Evolutionary conservation across 2,329 filamentous ascomycete genomes (phyloP), one percentile per base, ranked within the genome.

Genomic region (Aspergillus persii): DNA sequence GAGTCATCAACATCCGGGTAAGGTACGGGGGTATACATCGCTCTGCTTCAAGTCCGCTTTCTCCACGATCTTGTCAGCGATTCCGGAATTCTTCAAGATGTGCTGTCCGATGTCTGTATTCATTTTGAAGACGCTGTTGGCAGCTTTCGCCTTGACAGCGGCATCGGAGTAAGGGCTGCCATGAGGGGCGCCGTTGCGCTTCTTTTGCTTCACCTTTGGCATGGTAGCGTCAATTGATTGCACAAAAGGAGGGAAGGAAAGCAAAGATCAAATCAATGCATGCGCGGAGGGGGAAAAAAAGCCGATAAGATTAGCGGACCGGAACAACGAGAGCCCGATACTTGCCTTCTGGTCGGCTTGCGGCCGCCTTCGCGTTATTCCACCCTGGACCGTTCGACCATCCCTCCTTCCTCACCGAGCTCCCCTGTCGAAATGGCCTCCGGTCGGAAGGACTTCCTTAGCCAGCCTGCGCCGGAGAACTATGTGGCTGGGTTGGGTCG

Each of bases 401-500:
- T 51, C n/a, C 3, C n/a, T 30, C 27, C 3, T 27, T 30, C 27
- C 27, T 51, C 39, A 9, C 27, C 6, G 31, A 18, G 18, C 12
- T 48, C n/a, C 23, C 5, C 33, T 36, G 57, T 61, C 69, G 76
- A 47, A 6, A 88, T 88, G 86, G 83, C 84, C 58, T 74, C 72
- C 56, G 83, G 83, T 60, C 83, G 84, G 69, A 89, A 92, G 80
- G 92, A 97, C 77, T 98, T 98, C 71, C 79, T 98, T 61, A 93
- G 85, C 77, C 92, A 96, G 77, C 88, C 89, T 62, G 89, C 90
- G 57, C 90, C 90, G 11, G 90, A 92, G 69, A 94, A 93, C 76
- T 94, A 94, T 72, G 94, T 99, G 64, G 95, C 95, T 64, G 95
- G 95, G 85, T 88, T 99, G 63, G 95, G 95, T 78, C 90, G 96